These are phyloP conservation scores for Metschnikowia sp. DNA, from an alignment of 805 yeast species.

Conservation along the genomic window DNA sequence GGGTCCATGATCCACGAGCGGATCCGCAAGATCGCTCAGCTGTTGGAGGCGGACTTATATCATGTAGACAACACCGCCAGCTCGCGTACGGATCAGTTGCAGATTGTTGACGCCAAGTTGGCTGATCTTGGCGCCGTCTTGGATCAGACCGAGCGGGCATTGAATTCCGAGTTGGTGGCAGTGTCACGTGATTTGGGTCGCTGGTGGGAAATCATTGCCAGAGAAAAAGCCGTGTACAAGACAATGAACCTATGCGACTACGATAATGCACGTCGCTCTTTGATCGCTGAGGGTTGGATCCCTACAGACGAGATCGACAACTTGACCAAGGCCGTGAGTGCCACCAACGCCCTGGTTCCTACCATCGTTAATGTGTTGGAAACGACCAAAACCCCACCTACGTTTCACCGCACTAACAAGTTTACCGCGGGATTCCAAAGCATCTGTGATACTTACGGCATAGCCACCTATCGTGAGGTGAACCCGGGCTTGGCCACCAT, in stretches of 20 bases:
- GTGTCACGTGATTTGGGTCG: conserved; percentile 69
- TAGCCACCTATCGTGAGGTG: conserved; percentile 89
- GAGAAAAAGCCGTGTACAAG: conserved; percentile 81
- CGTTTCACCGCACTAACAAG: conserved; percentile 91
- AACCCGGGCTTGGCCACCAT: conserved; percentile 95
- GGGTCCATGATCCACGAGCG: conserved; percentile 72
- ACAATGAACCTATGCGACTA: conserved; percentile 77
- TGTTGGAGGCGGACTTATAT: conserved; percentile 79
- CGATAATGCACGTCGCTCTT: conserved; percentile 78
- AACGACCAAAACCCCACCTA: conserved; percentile 89
- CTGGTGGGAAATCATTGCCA: conserved; percentile 45
- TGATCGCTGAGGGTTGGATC: conserved; percentile 96
- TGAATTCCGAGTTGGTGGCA: conserved; percentile 68
- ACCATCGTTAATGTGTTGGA: conserved; percentile 56
- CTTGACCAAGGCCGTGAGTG: conserved; percentile 66
- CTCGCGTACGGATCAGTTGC: conserved; percentile 30
- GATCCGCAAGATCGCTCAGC: conserved; percentile 80
- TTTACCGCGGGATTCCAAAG: conserved; percentile 90
- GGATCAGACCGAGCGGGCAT: conserved; percentile 25
- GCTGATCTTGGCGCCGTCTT: conserved; percentile 35
- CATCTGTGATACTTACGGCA: conserved; percentile 93
- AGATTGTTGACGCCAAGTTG: conserved; percentile 25
- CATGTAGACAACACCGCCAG: conserved; percentile 45
- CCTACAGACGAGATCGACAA: conserved; percentile 71
- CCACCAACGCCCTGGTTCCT: conserved; percentile 53